These are phyloP conservation scores for Penicillium sp. DNA, from an alignment of 2,329 filamentous ascomycete species.

Conservation along the genomic window DNA sequence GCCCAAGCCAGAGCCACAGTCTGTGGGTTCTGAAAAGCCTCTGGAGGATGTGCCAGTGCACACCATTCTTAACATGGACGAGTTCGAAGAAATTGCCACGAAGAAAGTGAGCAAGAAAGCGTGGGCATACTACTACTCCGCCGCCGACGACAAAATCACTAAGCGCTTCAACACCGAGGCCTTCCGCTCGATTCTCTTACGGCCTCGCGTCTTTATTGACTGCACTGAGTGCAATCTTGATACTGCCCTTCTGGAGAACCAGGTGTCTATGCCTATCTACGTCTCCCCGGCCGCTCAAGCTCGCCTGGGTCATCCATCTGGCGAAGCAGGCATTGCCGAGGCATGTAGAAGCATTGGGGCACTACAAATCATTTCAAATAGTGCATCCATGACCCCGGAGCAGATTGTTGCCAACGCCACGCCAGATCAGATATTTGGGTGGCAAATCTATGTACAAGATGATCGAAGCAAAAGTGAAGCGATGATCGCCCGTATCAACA, in stretches of 20 bases:
- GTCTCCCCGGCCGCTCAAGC: slow-evolving; percentile 87
- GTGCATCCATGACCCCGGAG: slow-evolving; percentile 85
- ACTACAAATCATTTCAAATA: slow-evolving; percentile 82
- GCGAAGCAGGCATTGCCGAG: slow-evolving; percentile 79
- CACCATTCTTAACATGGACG: slow-evolving; percentile 76
- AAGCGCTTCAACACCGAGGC: slow-evolving; percentile 16
- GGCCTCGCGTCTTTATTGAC: slow-evolving; percentile 84
- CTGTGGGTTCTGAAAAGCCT: slow-evolving; percentile 25
- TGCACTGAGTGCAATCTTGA: slow-evolving; percentile 74
- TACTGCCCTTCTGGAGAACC: slow-evolving; percentile 71
- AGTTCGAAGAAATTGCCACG: slow-evolving; percentile 79
- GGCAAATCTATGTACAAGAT: slow-evolving; percentile 92
- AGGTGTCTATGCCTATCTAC: slow-evolving; percentile 75
- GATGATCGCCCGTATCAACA: slow-evolving; percentile 75
- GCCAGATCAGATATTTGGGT: slow-evolving; percentile 78
- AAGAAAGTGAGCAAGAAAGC: slow-evolving; percentile 77
- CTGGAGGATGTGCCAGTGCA: slow-evolving; percentile 54
- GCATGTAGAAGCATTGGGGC: slow-evolving; percentile 74
- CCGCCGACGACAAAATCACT: slow-evolving; percentile 73
- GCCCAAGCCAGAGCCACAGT: slow-evolving; percentile 45
- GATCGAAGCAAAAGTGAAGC: slow-evolving; percentile 77
- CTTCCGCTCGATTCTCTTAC: slow-evolving; percentile 69
- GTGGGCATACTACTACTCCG: slow-evolving; percentile 93
- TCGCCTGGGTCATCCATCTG: slow-evolving; percentile 77
- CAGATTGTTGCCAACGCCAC: slow-evolving; percentile 71